Evolutionary conservation across 306 rosid genomes (phyloP).

Genomic region (Lagenaria siceraria): DNA sequence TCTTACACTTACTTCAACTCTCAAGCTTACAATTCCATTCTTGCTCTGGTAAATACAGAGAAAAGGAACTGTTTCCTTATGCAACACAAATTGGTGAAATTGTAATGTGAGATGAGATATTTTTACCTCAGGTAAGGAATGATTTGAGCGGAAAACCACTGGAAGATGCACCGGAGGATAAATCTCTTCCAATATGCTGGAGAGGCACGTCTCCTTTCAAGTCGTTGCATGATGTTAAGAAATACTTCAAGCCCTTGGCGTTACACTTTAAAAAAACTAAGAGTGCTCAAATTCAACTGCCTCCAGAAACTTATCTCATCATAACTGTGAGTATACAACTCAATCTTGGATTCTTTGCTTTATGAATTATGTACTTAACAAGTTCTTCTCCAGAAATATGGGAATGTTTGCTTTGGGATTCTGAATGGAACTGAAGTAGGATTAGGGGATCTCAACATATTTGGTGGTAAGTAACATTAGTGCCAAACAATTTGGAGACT

Average conservation of each 20-base stretch:
- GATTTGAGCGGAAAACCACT: conserved; percentile 49
- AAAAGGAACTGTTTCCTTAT: neutral
- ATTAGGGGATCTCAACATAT: conserved; percentile 34
- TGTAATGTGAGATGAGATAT: neutral
- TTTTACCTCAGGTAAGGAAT: conserved; percentile 30
- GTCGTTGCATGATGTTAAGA: conserved; percentile 29
- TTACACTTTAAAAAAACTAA: conserved; percentile 32
- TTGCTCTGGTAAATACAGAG: conserved; percentile 39
- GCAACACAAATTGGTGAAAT: neutral
- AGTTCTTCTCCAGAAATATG: conserved; percentile 28
- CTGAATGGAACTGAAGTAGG: conserved; percentile 40
- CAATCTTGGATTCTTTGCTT: neutral
- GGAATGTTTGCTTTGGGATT: conserved; percentile 73
- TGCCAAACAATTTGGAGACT: neutral
- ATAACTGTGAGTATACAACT: conserved; percentile 29
- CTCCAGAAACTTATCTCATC: conserved; percentile 55
- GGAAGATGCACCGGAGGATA: conserved; percentile 26
- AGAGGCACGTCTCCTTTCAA: conserved; percentile 49
- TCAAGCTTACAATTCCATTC: conserved; percentile 25
- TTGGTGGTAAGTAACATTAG: conserved; percentile 44
- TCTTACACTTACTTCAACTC: conserved; percentile 66
- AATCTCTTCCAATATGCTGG: conserved; percentile 62
- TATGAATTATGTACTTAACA: conserved; percentile 5
- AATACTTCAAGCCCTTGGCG: conserved; percentile 40
- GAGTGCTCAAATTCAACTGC: conserved; percentile 33